Evolutionary conservation across 1,284 basidiomycete genomes (phyloP), one percentile per base, ranked within the genome.

Genomic region (Taiwanofungus camphoratus): DNA sequence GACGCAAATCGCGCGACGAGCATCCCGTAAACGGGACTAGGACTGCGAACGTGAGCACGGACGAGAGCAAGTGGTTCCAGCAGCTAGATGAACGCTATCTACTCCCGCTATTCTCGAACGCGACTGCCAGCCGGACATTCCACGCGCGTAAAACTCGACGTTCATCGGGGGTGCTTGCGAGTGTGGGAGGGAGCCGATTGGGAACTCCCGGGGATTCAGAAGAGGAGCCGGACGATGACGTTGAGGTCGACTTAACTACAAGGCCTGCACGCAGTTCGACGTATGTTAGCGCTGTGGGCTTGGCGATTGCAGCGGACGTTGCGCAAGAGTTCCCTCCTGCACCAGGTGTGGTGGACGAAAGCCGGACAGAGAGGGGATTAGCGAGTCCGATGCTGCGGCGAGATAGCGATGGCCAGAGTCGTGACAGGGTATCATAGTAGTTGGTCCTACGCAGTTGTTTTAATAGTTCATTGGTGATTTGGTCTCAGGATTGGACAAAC

Each of bases 11-110:
- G 33, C 44, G 49, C 42, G 53, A 55, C 38, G 45, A 44, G 53
- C 26, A 12, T 35, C 37, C 41, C n/a, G 26, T n/a, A n/a, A 29
- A 29, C n/a, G n/a, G 51, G 46, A 1, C 56, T 45, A 20, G 55
- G 50, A 3, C 50, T 46, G 13, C 34, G 40, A 3, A 16, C 41
- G 19, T 38, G 36, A 52, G 52, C 20, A 48, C 39, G 11, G 80
- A 82, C 44, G 84, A 86, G 33, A 79, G 82, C 12, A 90, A 93
- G 63, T 98, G 95, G 94, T 99, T 99, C 79, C 93, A 93, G 53
- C 76, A 85, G 23, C 70, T 99, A 35, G 95, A 99, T 65, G 92
- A 99, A 65, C 77, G 92, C 47, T 99, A 97, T 62, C 72, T 99
- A 13, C 66, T 98, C 3, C 96, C 95, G 12, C 70, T 97, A 31